Evolutionary conservation across 495 filamentous ascomycete species (phyloP).

Genomic region (Daldinia decipiens): DNA sequence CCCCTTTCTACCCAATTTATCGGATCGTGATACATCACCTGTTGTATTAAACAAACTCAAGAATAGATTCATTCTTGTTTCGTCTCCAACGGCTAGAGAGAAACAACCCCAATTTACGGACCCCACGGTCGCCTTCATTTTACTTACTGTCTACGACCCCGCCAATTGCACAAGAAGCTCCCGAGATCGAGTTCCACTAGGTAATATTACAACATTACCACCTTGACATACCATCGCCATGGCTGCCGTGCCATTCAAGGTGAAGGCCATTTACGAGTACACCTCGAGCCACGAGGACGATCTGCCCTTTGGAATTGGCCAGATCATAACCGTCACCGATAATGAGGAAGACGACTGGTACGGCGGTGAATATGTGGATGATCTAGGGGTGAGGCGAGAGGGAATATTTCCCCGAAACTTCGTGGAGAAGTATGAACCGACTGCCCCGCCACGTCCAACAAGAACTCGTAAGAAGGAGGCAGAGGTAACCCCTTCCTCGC

Average conservation of each 20-base stretch:
- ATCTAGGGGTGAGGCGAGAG: slow-evolving; percentile 74
- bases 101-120: slow-evolving; percentile 13
- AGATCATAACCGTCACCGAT: slow-evolving; percentile 92
- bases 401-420: slow-evolving; percentile 98
- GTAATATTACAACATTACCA: slow-evolving; percentile 25
- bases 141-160: slow-evolving; percentile 32
- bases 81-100: slow-evolving; percentile 13
- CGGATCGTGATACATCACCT: slow-evolving; percentile 28
- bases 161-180: slow-evolving; percentile 36
- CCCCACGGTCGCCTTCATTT: slow-evolving; percentile 44
- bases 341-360: slow-evolving; percentile 97
- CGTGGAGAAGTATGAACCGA: slow-evolving; percentile 93
- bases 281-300: slow-evolving; percentile 91
- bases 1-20: slow-evolving; percentile 39
- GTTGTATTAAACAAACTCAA: slow-evolving; percentile 16
- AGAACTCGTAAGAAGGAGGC: slow-evolving; percentile 80
- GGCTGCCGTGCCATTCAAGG: slow-evolving; percentile 85
- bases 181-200: slow-evolving; percentile 16
- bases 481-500: slow-evolving; percentile 62
- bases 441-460: slow-evolving; percentile 84
- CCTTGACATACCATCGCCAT: slow-evolving; percentile 60
- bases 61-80: slow-evolving; percentile 7
- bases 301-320: slow-evolving; percentile 83
- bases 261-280: slow-evolving; percentile 96
- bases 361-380: slow-evolving; percentile 85